These are phyloP conservation scores for Penicillium hesseltinei DNA, from an alignment of 2,329 filamentous ascomycete species.

Conservation along the genomic window DNA sequence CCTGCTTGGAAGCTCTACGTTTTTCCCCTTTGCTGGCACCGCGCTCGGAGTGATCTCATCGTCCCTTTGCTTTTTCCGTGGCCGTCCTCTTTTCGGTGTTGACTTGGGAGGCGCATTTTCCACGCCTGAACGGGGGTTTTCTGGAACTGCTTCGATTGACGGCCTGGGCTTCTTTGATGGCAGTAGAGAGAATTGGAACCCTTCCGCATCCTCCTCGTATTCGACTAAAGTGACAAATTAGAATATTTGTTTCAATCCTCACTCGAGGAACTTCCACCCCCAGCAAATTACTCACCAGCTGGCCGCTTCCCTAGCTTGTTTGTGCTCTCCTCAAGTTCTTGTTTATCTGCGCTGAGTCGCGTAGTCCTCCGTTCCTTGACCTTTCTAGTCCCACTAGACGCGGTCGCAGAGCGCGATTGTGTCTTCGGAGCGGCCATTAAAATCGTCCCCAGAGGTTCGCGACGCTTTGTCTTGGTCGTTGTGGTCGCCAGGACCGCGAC, in stretches of 20 bases:
- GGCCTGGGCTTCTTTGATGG: constrained; percentile 63
- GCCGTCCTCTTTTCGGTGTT: constrained; percentile 38
- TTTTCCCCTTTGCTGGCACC: constrained; percentile 19
- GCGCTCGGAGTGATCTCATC: constrained; percentile 15
- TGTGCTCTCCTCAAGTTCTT: constrained; percentile 24
- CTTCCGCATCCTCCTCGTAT: constrained; percentile 74
- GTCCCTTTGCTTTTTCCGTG: constrained; percentile 44
- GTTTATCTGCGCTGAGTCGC: constrained; percentile 38
- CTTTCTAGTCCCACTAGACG: constrained; percentile 24
- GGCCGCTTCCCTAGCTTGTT: constrained; percentile 41
- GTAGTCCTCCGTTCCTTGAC: constrained; percentile 30
- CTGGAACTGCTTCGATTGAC: constrained; percentile 35
- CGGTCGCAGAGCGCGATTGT: constrained; percentile 36
- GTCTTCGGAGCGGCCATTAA: constrained; percentile 40
- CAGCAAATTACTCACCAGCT: constrained; percentile 37
- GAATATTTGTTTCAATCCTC: constrained; percentile 7
- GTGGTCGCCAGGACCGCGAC: constrained; percentile 37
- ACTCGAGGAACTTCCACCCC: too few species aligned
- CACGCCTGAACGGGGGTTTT: constrained; percentile 38
- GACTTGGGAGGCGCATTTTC: constrained; percentile 35
- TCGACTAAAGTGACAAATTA: constrained; percentile 30
- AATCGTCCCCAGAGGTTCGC: constrained; percentile 38
- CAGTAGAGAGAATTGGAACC: constrained; percentile 70
- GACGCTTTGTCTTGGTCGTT: constrained; percentile 36
- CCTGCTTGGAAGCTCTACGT: constrained; percentile 23